Evolutionary conservation across 2,329 filamentous ascomycete genomes (phyloP).

Genomic region (Grosmannia serpens): DNA sequence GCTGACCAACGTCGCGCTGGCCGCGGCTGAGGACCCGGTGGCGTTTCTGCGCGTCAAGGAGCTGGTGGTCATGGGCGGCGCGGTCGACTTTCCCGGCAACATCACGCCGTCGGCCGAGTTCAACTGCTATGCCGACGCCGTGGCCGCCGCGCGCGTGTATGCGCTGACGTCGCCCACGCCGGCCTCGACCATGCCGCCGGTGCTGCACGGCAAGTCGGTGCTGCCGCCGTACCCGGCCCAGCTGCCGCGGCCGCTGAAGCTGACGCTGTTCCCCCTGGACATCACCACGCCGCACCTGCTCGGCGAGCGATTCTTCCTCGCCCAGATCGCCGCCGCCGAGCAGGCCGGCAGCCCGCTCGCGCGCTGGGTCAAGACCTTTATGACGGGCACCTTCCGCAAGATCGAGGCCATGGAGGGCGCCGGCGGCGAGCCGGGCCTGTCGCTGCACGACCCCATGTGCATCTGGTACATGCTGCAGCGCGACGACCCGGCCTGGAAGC

Average conservation of each 20-base stretch:
- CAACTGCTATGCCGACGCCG: slow-evolving; percentile 83
- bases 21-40: slow-evolving; percentile 78
- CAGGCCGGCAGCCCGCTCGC: slow-evolving; percentile 59
- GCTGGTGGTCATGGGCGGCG: slow-evolving; percentile 90
- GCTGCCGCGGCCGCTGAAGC: slow-evolving; percentile 50
- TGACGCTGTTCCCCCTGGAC: slow-evolving; percentile 66
- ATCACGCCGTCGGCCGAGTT: slow-evolving; percentile 82
- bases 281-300: slow-evolving; percentile 63
- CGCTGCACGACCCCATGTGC: slow-evolving; percentile 66
- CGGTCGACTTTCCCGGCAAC: slow-evolving; percentile 70
- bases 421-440: slow-evolving; percentile 46
- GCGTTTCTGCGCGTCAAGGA: slow-evolving; percentile 84
- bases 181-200: slow-evolving; percentile 66
- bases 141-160: slow-evolving; percentile 65
- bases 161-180: slow-evolving; percentile 66
- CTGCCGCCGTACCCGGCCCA: slow-evolving; percentile 52
- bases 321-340: slow-evolving; percentile 41
- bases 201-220: slow-evolving; percentile 36
- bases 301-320: slow-evolving; percentile 45
- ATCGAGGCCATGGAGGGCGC: slow-evolving; percentile 51
- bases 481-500: slow-evolving; percentile 46
- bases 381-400: slow-evolving; percentile 58
- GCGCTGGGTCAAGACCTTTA: slow-evolving; percentile 60
- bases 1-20: slow-evolving; percentile 84
- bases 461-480: slow-evolving; percentile 66